Percentiles rank a stretch among this genome's conserved stretches.
Evolutionary conservation across 2,329 filamentous ascomycete genomes (phyloP).

Genomic region (Didymella segeticola): DNA sequence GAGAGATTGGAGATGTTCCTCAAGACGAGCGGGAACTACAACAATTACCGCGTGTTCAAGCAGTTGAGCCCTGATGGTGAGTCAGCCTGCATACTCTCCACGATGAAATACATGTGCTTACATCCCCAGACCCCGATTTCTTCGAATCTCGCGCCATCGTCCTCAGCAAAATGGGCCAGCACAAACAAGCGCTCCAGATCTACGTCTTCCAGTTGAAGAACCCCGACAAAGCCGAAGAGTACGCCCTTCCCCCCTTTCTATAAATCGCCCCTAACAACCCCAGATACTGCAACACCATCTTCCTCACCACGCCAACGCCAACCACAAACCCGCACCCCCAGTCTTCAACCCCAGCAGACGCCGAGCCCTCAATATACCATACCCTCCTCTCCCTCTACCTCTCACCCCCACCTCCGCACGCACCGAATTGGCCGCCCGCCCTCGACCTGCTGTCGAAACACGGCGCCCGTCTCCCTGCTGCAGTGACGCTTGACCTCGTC

Average conservation of each 20-base stretch:
- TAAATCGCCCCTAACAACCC: constrained; percentile 55
- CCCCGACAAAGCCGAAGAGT: constrained; percentile 92
- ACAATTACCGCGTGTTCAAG: constrained; percentile 76
- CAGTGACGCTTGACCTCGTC: constrained; percentile 84
- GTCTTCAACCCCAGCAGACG: constrained; percentile 44
- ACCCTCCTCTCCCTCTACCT: constrained; percentile 90
- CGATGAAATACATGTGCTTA: constrained; percentile 1
- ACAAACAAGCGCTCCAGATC: constrained; percentile 94
- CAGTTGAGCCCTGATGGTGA: constrained; percentile 80
- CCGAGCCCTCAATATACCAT: constrained; percentile 84
- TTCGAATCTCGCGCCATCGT: constrained; percentile 91
- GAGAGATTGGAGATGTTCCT: constrained; percentile 76
- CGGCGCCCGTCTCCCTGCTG: constrained; percentile 86
- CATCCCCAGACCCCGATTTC: constrained; percentile 73
- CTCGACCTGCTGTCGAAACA: constrained; percentile 89
- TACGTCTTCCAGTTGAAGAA: constrained; percentile 95
- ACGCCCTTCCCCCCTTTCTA: constrained; percentile 5
- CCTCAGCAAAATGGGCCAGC: constrained; percentile 91
- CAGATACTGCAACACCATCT: constrained; percentile 81
- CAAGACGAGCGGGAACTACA: constrained; percentile 78
- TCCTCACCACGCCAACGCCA: constrained; percentile 59
- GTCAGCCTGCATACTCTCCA: no score
- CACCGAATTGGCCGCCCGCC: constrained; percentile 77
- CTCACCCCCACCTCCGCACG: constrained; percentile 74
- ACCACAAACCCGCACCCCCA: constrained; percentile 35